Evolutionary conservation across 2,329 filamentous ascomycete species (phyloP).

Genomic region (Fusarium sp.): DNA sequence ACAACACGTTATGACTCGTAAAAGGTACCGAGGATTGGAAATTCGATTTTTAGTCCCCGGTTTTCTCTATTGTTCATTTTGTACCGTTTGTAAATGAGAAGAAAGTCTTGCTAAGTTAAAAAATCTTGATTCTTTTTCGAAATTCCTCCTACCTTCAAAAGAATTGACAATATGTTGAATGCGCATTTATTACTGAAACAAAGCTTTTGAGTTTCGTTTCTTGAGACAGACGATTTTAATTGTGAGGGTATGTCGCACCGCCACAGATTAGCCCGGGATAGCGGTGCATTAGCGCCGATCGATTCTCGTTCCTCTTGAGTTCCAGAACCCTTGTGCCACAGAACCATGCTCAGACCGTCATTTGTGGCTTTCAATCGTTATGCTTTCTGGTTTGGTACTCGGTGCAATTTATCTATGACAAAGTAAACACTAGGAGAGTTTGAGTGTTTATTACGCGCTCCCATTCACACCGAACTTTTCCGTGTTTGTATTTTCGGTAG

Average conservation of each 20-base stretch:
- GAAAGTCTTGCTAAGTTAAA: neutral
- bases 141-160: neutral
- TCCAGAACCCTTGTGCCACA: slow-evolving; percentile 38
- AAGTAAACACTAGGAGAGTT: neutral
- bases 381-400: neutral
- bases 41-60: neutral
- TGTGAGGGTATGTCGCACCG: slow-evolving; percentile 43
- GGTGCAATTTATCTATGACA: neutral
- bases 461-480: neutral
- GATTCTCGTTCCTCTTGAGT: slow-evolving; percentile 30
- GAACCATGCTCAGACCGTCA: slow-evolving; percentile 5
- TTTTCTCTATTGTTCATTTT: neutral
- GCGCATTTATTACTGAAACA: neutral
- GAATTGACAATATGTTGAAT: too few species aligned
- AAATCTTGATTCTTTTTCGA: neutral
- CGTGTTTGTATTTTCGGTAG: neutral
- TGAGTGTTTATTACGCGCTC: neutral
- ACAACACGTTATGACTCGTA: neutral
- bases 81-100: neutral
- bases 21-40: neutral
- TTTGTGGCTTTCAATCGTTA: neutral
- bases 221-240: slow-evolving; percentile 10
- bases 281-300: slow-evolving; percentile 50
- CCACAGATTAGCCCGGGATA: slow-evolving; percentile 44
- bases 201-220: neutral